Evolutionary conservation across 257 asterid genomes (phyloP).

Genomic region (Rubia yunnanensis): DNA sequence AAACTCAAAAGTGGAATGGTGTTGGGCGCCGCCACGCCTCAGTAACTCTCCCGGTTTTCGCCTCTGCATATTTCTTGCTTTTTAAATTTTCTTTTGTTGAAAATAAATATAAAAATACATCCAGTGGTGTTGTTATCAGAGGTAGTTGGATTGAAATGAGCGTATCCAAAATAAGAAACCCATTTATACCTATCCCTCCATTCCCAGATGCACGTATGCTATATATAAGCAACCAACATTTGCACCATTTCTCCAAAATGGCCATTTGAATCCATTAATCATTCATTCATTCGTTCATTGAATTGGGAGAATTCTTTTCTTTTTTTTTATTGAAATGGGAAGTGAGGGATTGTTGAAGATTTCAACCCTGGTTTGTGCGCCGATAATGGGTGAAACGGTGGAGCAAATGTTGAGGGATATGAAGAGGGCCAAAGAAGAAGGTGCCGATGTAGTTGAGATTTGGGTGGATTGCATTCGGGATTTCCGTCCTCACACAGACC

Average conservation of each 20-base stretch:
- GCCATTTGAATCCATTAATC: not conserved
- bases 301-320: conserved; percentile 1
- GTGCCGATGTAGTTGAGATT: conserved; percentile 53
- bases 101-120: not conserved
- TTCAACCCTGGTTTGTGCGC: conserved; percentile 40
- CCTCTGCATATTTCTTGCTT: not conserved
- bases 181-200: not conserved
- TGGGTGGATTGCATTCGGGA: conserved; percentile 25
- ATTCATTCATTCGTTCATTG: not conserved
- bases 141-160: conserved; percentile 4
- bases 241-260: not conserved
- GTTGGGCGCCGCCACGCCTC: not conserved
- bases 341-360: conserved; percentile 27
- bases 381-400: conserved; percentile 32
- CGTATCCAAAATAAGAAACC: not conserved
- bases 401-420: conserved; percentile 36
- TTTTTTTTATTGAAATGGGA: conserved; percentile 20
- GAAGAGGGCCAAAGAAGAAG: conserved; percentile 40
- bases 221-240: not conserved
- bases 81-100: not conserved
- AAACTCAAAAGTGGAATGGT: not conserved
- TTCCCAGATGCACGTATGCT: not conserved
- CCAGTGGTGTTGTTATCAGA: not conserved
- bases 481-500: conserved; percentile 31
- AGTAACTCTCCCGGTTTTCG: not conserved